Evolutionary conservation across 441 rosid genomes (phyloP).

Genomic region (Pelargonium citronellum): DNA sequence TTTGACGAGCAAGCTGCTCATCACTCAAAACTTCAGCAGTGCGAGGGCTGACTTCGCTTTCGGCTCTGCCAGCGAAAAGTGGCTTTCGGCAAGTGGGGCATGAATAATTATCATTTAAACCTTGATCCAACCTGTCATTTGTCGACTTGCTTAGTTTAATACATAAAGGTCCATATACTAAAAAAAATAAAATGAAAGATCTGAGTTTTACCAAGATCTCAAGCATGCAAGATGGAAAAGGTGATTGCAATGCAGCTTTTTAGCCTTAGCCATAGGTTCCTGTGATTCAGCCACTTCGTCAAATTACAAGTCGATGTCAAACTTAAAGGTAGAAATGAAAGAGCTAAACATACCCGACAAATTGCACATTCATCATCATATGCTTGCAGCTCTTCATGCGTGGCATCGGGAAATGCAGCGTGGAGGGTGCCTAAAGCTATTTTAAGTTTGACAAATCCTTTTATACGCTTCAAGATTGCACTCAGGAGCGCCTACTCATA

Average conservation of each 20-base stretch:
- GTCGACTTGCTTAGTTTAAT: conserved; percentile 23
- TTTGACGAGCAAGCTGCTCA: conserved; percentile 79
- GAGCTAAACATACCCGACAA: conserved; percentile 66
- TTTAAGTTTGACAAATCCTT: conserved; percentile 78
- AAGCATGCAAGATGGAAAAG: conserved; percentile 96
- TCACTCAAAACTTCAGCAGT: conserved; percentile 47
- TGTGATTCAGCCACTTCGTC: conserved; percentile 34
- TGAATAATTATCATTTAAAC: conserved; percentile 79
- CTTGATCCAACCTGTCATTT: conserved; percentile 94
- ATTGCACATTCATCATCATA: conserved; percentile 99
- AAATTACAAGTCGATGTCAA: conserved; percentile 21
- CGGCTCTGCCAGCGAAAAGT: conserved; percentile 64
- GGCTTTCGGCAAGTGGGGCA: conserved; percentile 99
- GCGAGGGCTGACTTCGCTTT: conserved; percentile 47
- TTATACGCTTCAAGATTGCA: conserved; percentile 80
- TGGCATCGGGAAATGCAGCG: conserved; percentile 99
- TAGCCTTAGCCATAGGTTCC: conserved; percentile 99
- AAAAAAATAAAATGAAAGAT: conserved; percentile 11
- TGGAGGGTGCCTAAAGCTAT: conserved; percentile 84
- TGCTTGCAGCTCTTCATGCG: conserved; percentile 72
- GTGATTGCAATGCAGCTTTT: conserved; percentile 84
- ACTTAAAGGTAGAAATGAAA: conserved; percentile 4
- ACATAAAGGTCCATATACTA: conserved; percentile 18
- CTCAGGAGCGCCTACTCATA: conserved; percentile 78
- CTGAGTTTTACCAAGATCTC: conserved; percentile 79